These are phyloP conservation scores for Cutaneotrichosporon dermatis DNA, from an alignment of 1,284 basidiomycete species.

Conservation along the genomic window DNA sequence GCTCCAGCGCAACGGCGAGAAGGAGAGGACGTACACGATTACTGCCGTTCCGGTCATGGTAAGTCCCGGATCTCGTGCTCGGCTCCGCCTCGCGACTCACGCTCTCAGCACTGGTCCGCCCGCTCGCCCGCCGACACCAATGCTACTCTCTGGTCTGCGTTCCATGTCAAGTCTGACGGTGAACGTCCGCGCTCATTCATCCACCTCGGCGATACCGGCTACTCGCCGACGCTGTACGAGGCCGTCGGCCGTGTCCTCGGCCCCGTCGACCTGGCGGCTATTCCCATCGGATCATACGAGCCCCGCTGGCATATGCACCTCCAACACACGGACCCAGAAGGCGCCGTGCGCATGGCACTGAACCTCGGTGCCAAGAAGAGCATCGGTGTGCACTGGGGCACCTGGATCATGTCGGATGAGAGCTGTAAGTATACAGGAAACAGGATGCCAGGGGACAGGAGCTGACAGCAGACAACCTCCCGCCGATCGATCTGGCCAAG, in stretches of 20 bases:
- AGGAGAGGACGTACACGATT: constrained; percentile 36
- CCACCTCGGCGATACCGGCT: constrained; percentile 51
- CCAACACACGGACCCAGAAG: constrained; percentile 50
- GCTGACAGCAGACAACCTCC: constrained; percentile 35
- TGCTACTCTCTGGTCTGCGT: constrained; percentile 50
- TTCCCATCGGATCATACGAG: constrained; percentile 52
- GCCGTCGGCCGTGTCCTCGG: constrained; percentile 50
- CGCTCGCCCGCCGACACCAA: constrained; percentile 52
- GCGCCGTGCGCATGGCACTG: constrained; percentile 47
- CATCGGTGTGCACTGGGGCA: constrained; percentile 51
- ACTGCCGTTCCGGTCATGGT: constrained; percentile 42
- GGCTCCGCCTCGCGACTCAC: background rate
- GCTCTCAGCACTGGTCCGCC: constrained; percentile 50
- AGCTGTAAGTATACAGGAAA: constrained; percentile 30
- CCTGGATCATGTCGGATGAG: constrained; percentile 52
- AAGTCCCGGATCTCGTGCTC: background rate
- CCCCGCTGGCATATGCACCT: constrained; percentile 49
- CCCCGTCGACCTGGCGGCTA: constrained; percentile 49
- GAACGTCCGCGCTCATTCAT: constrained; percentile 43
- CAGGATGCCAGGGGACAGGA: too few species aligned
- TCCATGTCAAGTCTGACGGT: constrained; percentile 39
- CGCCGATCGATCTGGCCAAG: constrained; percentile 37
- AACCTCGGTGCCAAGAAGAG: constrained; percentile 42
- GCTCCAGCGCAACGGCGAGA: constrained; percentile 24
- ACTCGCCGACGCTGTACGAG: constrained; percentile 48